Evolutionary conservation across 2,329 filamentous ascomycete genomes (phyloP), one percentile per base, ranked within the genome.

Genomic region (Pseudodiploospora longispora): DNA sequence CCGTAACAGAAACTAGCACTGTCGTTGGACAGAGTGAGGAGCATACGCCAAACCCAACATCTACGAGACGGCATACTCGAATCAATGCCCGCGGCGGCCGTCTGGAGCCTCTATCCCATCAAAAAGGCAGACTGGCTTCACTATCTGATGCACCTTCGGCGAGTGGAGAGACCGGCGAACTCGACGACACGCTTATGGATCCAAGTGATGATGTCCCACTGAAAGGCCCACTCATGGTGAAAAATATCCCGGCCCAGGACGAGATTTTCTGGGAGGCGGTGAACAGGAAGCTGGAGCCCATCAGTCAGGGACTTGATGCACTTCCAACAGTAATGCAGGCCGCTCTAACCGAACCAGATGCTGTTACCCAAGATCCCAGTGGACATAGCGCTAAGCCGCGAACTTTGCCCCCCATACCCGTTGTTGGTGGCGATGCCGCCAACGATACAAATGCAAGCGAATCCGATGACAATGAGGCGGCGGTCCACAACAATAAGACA

Each of bases 191-290:
- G 32, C 50, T 52, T 6, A 51, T 70, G 31, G 66, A 73, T 29
- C 61, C 67, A 4, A 54, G 58, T 6, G 66, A 70, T 4, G 76
- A 78, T 47, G 61, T 58, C 1, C 60, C 64, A 19, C 62, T 80
- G 30, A 72, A 67, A 42, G 75, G 73, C 0, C 76, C 75, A 6
- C 52, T 79, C 40, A 74, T 73, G 62, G 63, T 80, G 33, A 66
- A 69, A 46, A 80, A 80, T 49, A 71, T 74, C 47, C 74, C 75
- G 1, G 72, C 71, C 1, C 67, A 75, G 40, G 76, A 80, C 46
- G 75, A 78, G 51, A 60, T 72, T 27, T 80, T 80, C 49, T 70
- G 75, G 40, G 62, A 63, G 37, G 62, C 63, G 46, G 57, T 80
- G 10, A 69, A 72, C 33, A 66, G 74, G 53, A 78, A 72, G 55